Base-by-base conservation (phyloP, 768 basidiomycete genomes). In the Chalciporus piperatus region DNA sequence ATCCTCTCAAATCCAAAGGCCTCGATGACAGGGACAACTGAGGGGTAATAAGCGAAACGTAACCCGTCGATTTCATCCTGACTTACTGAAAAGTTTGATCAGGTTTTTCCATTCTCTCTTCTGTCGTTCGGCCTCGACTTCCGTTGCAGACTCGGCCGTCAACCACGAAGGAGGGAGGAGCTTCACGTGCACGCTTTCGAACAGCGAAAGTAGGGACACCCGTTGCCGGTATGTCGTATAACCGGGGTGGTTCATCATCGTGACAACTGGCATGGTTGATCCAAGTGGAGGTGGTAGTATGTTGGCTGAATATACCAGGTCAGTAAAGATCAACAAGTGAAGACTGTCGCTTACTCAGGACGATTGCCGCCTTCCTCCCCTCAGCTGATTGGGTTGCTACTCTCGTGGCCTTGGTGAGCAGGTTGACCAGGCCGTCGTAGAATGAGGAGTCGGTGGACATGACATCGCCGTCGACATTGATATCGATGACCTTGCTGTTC, bases 41-140 rank as follows among this genome's bases (percentile, higher is more conserved):
- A 4, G 16, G 2, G 45, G 27, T 20, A 41, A 44, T 57, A 33
- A 67, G 52, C 17, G 7, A 17, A 25, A 0, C 3, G 19, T 7
- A 9, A 8, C 27, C 12, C 3, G 11, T 44, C 0, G 32, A 8
- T 12, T 9, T 20, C 37, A 32, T 33, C 1, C 13, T 2, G 16
- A 83, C 89, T 72, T 62, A 92, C 90, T 72, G 71, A 89, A 92
- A 81, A 92, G 87, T 74, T 87, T 92, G 69, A 92, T 81, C 50
- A 87, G 74, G 46, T 84, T 78, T 65, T 71, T 79, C 70, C 79
- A 69, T 54, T 66, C 66, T 42, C 40, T 67, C 76, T 58, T 59
- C 11, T 52, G 55, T 81, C 87, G 70, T 55, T 55, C 56, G 6
- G n/a, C 10, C 40, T 47, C 65, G 7, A 51, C 40, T 28, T 55